Percentiles rank a stretch among this genome's conserved stretches.
Evolutionary conservation across 805 yeast species (phyloP).

Genomic region (Hanseniaspora meyeri): DNA sequence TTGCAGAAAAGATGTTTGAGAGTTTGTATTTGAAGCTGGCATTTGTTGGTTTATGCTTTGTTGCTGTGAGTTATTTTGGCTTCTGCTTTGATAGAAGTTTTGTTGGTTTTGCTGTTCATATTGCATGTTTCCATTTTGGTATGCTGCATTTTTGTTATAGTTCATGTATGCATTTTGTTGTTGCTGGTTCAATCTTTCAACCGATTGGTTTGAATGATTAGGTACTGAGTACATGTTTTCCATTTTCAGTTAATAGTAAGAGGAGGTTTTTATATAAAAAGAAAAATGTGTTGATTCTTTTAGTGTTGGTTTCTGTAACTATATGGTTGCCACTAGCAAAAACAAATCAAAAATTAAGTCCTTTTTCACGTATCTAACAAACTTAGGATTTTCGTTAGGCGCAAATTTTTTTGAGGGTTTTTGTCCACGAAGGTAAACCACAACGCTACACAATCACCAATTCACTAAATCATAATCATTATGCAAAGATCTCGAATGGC

Average conservation of each 20-base stretch:
- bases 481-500: no score
- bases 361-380: no score
- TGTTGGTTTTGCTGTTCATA: slow-evolving; percentile 20
- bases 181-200: slow-evolving; percentile 10
- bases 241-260: not conserved
- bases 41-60: slow-evolving; percentile 15
- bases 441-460: not conserved
- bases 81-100: slow-evolving; percentile 21
- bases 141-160: slow-evolving; percentile 10
- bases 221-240: slow-evolving; percentile 12
- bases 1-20: slow-evolving; percentile 14
- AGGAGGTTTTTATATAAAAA: no score
- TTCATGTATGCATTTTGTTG: slow-evolving; percentile 16
- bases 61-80: slow-evolving; percentile 21
- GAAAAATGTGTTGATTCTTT: not conserved
- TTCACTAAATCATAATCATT: no score
- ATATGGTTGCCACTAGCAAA: not conserved
- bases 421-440: no score
- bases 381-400: not conserved
- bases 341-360: no score
- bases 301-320: not conserved
- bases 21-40: slow-evolving; percentile 15
- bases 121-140: slow-evolving; percentile 13
- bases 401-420: not conserved
- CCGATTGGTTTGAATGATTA: slow-evolving; percentile 4